These are phyloP conservation scores for Yamadazyma pseudoaaseri DNA, from an alignment of 1,139 yeast species.

Conservation along the genomic window DNA sequence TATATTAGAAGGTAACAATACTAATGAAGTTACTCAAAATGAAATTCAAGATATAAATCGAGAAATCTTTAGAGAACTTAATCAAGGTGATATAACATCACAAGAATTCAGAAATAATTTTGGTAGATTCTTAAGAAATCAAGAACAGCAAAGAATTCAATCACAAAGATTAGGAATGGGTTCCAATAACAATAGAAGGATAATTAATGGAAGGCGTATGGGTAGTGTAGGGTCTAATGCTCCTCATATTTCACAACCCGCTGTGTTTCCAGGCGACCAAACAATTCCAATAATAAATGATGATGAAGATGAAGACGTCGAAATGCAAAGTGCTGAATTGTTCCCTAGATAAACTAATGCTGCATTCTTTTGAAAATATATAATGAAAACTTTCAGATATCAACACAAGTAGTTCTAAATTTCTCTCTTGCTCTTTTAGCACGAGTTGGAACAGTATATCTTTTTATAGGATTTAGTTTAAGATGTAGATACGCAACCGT, in stretches of 20 bases:
- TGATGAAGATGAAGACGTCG: slow-evolving; percentile 29
- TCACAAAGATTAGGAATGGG: slow-evolving; percentile 4
- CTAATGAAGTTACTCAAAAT: slow-evolving; percentile 17
- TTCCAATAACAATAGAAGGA: not conserved
- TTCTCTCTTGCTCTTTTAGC: slow-evolving; percentile 4
- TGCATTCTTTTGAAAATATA: too few relatives aligned
- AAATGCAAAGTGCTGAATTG: slow-evolving; percentile 35
- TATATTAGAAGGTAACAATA: slow-evolving; percentile 15
- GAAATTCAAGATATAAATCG: slow-evolving; percentile 32
- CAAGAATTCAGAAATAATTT: slow-evolving; percentile 43
- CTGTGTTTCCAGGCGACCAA: slow-evolving; percentile 37
- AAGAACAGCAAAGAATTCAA: slow-evolving; percentile 23
- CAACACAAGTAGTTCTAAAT: too few relatives aligned
- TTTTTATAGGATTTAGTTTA: slow-evolving; percentile 10
- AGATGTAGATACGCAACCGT: slow-evolving; percentile 23
- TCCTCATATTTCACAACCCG: slow-evolving; percentile 44
- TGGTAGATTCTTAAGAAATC: slow-evolving; percentile 31
- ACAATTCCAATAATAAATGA: slow-evolving; percentile 26
- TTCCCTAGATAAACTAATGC: slow-evolving; percentile 23
- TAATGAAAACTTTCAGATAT: slow-evolving; percentile 1
- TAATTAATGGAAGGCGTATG: slow-evolving; percentile 1
- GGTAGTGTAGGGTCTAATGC: slow-evolving; percentile 25
- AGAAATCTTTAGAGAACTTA: slow-evolving; percentile 34
- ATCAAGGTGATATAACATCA: slow-evolving; percentile 33
- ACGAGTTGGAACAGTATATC: slow-evolving; percentile 8